Evolutionary conservation across 2,329 filamentous ascomycete species (phyloP).

Genomic region (Thielaviopsis musarum): DNA sequence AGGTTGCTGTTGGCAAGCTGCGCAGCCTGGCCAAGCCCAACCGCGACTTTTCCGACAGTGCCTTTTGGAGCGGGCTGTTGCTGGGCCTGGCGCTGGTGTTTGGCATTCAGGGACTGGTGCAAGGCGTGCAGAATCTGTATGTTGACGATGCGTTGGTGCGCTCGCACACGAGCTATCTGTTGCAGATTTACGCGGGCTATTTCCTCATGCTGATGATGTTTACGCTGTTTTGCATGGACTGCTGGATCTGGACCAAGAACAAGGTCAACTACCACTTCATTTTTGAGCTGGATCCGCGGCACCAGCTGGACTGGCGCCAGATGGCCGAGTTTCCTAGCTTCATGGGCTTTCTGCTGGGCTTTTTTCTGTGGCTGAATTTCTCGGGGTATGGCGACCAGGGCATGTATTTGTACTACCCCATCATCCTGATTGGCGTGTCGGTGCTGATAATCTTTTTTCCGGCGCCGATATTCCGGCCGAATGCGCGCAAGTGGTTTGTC

Average conservation of each 20-base stretch:
- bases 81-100: constrained; percentile 54
- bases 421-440: constrained; percentile 58
- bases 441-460: constrained; percentile 59
- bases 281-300: constrained; percentile 83
- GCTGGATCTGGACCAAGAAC: constrained; percentile 61
- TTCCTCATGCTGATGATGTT: constrained; percentile 71
- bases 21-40: constrained; percentile 47
- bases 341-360: constrained; percentile 59
- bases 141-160: constrained; percentile 30
- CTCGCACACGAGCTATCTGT: constrained; percentile 45
- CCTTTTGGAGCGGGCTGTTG: constrained; percentile 46
- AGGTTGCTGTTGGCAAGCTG: constrained; percentile 76
- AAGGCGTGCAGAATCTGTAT: constrained; percentile 37
- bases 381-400: constrained; percentile 43
- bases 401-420: constrained; percentile 75
- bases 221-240: constrained; percentile 70
- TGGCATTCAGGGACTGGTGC: constrained; percentile 45
- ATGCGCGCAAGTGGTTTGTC: constrained; percentile 68
- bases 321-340: constrained; percentile 74
- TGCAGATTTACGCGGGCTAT: constrained; percentile 88
- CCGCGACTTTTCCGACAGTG: constrained; percentile 30
- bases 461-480: constrained; percentile 53
- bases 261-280: constrained; percentile 96
- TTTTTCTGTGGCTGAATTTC: constrained; percentile 86
- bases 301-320: constrained; percentile 79